Evolutionary conservation across 495 filamentous ascomycete species (phyloP).

Genomic region (Acidomyces sp.): DNA sequence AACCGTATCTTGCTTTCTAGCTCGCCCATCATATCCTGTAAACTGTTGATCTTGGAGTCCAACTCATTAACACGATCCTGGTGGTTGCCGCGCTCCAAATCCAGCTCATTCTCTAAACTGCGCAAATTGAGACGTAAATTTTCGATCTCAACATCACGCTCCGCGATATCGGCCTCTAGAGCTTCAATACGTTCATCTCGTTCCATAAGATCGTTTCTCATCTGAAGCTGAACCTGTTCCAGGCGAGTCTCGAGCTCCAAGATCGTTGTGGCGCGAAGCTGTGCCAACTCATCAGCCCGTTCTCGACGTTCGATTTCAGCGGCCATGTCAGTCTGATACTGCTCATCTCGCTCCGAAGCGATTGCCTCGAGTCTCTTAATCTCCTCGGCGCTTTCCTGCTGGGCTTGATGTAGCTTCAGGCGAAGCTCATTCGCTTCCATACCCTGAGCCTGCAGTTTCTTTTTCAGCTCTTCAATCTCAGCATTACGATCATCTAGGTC

Average conservation of each 20-base stretch:
- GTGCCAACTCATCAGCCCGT: slow-evolving; percentile 16
- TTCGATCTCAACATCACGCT: slow-evolving; percentile 6
- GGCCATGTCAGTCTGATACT: slow-evolving; percentile 15
- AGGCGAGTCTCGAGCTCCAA: slow-evolving; percentile 12
- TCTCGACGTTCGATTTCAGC: slow-evolving; percentile 17
- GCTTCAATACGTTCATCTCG: slow-evolving; percentile 15
- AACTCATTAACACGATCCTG: slow-evolving; percentile 5
- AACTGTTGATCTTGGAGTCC: background rate
- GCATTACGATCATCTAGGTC: slow-evolving; percentile 23
- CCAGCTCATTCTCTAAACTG: slow-evolving; percentile 4
- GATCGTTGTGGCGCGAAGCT: slow-evolving; percentile 14
- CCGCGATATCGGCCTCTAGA: slow-evolving; percentile 4
- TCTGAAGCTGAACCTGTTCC: slow-evolving; percentile 9
- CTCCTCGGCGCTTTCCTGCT: slow-evolving; percentile 21
- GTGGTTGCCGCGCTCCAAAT: background rate
- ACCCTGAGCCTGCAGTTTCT: slow-evolving; percentile 21
- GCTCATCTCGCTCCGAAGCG: slow-evolving; percentile 16
- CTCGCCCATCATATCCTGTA: slow-evolving; percentile 7
- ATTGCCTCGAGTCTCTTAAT: slow-evolving; percentile 19
- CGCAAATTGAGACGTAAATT: slow-evolving; percentile 5
- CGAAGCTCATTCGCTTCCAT: slow-evolving; percentile 29
- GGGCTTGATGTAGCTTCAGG: slow-evolving; percentile 26
- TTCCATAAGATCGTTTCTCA: slow-evolving; percentile 7
- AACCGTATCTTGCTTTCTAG: background rate
- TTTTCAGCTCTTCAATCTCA: slow-evolving; percentile 19